Evolutionary conservation across 352 stramenopile genomes (phyloP), one percentile per base, ranked within the genome.

Genomic region (Phytophthora agathidicida): DNA sequence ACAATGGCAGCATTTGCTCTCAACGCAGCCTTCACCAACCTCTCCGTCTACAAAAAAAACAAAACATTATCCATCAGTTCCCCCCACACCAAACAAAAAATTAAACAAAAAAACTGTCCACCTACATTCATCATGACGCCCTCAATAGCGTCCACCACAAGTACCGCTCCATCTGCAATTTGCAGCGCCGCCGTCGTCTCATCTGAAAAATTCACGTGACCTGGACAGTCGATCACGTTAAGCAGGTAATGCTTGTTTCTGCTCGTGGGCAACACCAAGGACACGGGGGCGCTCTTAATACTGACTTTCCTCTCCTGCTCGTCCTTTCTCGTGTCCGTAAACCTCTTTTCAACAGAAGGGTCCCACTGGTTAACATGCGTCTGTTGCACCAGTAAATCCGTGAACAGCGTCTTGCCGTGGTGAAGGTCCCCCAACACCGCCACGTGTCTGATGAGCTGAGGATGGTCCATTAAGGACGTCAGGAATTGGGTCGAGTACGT

Each of bases 111-210:
- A 38, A 22, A 39, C 28, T 17, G 1, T 20, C 17, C 7, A 14
- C 22, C 0, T 71, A 94, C 85, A 44, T 93, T 96, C 84, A 99
- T 90, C 92, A 99, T 98, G 50, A 99, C 93, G 45, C 98, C 98
- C 77, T 99, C 97, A 42, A 99, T 83, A 5, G 85, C 96, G 80
- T 99, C 98, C 2, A 99, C 94, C 5, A 99, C 93, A 0, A 99
- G 46, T 17, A 98, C 83, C 0, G 87, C 95, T 30, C 96, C 96
- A 79, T 99, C 98, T 0, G 90, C 77, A 10, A 97, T 76, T 58
- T 98, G 87, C 45, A 99, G 63, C 16, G 93, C 96, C 7, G 95
- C 95, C 7, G 96, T 96, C 3, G 83, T 88, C 59, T 99, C 96
- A 65, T 99, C 96, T 28, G 94, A 96, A 71, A 99, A 99, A 76